Evolutionary conservation across 1,139 yeast genomes (phyloP), one percentile per base, ranked within the genome.

Genomic region (Yamadazyma conglobata): DNA sequence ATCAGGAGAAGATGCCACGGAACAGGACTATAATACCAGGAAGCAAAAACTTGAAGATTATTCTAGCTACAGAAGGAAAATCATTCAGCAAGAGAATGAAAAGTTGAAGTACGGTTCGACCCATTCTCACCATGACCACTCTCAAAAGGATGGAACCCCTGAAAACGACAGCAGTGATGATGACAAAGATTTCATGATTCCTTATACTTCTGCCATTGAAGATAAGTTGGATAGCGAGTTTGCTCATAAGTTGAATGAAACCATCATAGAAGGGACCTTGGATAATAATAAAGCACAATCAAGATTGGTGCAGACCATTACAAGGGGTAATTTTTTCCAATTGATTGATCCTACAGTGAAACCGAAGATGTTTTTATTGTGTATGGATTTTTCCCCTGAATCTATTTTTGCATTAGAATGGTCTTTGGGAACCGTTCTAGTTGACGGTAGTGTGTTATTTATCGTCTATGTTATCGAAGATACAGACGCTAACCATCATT

Each of bases 341-440:
- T 60, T 77, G 15, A 58, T 72, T 26, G 61, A 64, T 33, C 69
- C 71, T n/a, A 62, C 62, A 34, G 58, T 68, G 25, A 66, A 69
- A 39, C 84, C 85, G 24, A 81, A 79, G 51, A 74, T 84, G 55
- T 86, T 79, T 55, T 64, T 86, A 34, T 72, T 84, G 19, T 85
- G 91, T 49, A 76, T 84, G 62, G 95, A 86, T 52, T 73, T 85
- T 46, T 81, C 91, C 2, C 87, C 89, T 1, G 96, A 87, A 48
- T 82, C 95, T 4, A 70, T 73, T 21, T 86, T 84, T 55, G 94
- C 96, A 0, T 66, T 89, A 25, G 94, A 87, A 48, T 89, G 96
- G 87, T 77, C 89, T 27, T 70, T 89, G 43, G 96, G 96, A 2
- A 79, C 95, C 0, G 84, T 88, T 1, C 66, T 88, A 31, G 83